These are phyloP conservation scores for Rubia yunnanensis DNA, from an alignment of 257 asterid genomes.

Conservation along the genomic window DNA sequence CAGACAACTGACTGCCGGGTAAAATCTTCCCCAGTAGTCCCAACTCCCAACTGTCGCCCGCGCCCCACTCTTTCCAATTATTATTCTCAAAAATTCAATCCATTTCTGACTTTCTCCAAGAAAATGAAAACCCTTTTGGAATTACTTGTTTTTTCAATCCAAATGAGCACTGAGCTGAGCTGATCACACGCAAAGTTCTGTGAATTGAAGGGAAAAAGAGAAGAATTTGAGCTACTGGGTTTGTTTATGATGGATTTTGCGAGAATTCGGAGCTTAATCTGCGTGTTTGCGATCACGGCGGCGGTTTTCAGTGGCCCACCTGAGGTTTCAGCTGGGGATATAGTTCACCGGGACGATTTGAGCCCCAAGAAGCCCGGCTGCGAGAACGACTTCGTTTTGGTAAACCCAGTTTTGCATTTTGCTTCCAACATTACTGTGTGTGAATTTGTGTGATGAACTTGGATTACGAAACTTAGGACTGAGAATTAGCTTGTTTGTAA, in stretches of 20 bases:
- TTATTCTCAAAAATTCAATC: neutral
- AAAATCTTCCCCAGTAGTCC: neutral
- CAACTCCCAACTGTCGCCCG: neutral
- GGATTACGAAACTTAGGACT: neutral
- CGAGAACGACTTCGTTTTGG: conserved; percentile 77
- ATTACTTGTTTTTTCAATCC: neutral
- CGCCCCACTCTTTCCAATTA: neutral
- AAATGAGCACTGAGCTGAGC: neutral
- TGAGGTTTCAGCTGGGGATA: conserved; percentile 40
- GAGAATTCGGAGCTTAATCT: neutral
- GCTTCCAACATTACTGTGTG: neutral
- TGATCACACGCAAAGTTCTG: neutral
- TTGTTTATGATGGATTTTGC: neutral
- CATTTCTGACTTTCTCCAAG: no score
- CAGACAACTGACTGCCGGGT: no score
- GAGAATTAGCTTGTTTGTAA: neutral
- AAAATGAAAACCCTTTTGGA: neutral
- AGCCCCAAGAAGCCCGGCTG: conserved; percentile 85
- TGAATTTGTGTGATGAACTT: neutral
- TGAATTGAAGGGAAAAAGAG: neutral
- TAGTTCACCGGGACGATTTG: conserved; percentile 73
- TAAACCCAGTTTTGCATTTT: conserved; percentile 16
- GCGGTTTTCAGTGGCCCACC: neutral
- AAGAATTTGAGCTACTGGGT: neutral
- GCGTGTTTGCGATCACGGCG: neutral